These are phyloP conservation scores for Candida pseudofarinosa DNA, from an alignment of 805 yeast species.

Conservation along the genomic window DNA sequence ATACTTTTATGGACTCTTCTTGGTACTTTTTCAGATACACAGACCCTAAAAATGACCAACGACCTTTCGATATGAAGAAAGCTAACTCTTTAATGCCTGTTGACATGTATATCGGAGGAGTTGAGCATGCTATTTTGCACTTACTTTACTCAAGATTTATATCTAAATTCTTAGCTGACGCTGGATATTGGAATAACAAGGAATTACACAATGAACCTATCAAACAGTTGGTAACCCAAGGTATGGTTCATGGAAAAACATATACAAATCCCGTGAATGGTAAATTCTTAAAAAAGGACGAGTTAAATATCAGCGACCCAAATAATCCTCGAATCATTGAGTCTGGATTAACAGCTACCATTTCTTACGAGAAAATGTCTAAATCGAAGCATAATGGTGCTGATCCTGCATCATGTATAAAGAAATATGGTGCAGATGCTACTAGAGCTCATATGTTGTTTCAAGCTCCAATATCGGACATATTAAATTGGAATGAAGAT, in stretches of 20 bases:
- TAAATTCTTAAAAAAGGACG: constrained; percentile 74
- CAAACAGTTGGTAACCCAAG: constrained; percentile 78
- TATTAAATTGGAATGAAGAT: constrained; percentile 83
- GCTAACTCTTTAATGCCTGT: constrained; percentile 69
- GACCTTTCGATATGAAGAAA: constrained; percentile 49
- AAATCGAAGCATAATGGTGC: constrained; percentile 94
- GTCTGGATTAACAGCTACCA: constrained; percentile 48
- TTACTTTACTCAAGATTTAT: constrained; percentile 82
- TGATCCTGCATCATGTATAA: constrained; percentile 77
- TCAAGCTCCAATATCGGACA: constrained; percentile 84
- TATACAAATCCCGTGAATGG: constrained; percentile 68
- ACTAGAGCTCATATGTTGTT: constrained; percentile 90
- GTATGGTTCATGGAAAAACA: constrained; percentile 97
- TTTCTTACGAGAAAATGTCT: constrained; percentile 89
- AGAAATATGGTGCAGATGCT: constrained; percentile 84
- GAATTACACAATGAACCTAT: constrained; percentile 73
- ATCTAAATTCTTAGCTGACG: constrained; percentile 67
- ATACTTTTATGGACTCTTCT: constrained; percentile 95
- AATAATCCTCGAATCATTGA: constrained; percentile 42
- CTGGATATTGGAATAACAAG: constrained; percentile 66
- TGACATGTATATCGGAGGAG: constrained; percentile 89
- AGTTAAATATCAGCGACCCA: constrained; percentile 46
- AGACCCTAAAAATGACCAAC: constrained; percentile 59
- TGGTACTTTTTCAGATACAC: constrained; percentile 90
- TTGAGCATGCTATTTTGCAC: constrained; percentile 95